These are phyloP conservation scores for Tolypocladium tropicale DNA, from an alignment of 2,329 filamentous ascomycete species.

Conservation along the genomic window DNA sequence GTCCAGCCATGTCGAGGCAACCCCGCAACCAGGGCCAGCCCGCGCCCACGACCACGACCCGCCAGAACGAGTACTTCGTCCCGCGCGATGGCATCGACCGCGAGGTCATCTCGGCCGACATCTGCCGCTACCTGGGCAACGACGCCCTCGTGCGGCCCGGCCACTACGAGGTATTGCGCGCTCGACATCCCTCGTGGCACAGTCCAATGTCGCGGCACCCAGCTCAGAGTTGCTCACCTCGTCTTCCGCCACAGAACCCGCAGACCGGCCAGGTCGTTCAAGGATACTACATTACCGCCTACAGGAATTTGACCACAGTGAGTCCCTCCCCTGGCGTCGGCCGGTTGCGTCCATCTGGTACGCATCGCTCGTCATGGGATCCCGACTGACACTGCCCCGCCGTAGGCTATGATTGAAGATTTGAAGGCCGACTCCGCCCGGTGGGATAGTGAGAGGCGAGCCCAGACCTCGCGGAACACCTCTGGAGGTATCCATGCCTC, in stretches of 20 bases:
- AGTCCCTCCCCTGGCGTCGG: slow-evolving; percentile 20
- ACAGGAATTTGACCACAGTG: slow-evolving; percentile 70
- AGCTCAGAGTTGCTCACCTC: neutral
- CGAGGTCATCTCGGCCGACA: slow-evolving; percentile 76
- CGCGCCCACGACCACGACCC: slow-evolving; percentile 28
- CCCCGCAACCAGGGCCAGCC: slow-evolving; percentile 25
- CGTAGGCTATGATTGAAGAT: slow-evolving; percentile 53
- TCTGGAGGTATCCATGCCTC: slow-evolving; percentile 48
- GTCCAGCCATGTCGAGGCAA: slow-evolving; percentile 27
- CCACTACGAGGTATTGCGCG: slow-evolving; percentile 53
- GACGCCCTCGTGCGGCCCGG: slow-evolving; percentile 71
- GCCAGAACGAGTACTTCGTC: slow-evolving; percentile 72
- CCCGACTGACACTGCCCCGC: neutral
- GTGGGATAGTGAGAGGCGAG: slow-evolving; percentile 51
- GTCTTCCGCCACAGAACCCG: slow-evolving; percentile 31
- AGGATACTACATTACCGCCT: slow-evolving; percentile 70
- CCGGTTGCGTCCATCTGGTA: neutral
- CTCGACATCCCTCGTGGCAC: neutral
- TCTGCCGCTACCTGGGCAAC: slow-evolving; percentile 75
- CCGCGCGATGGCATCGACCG: slow-evolving; percentile 72
- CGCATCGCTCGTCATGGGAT: neutral
- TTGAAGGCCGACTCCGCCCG: slow-evolving; percentile 51
- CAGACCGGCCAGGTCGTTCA: slow-evolving; percentile 49
- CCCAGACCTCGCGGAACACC: slow-evolving; percentile 41
- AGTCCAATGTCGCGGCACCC: neutral